Evolutionary conservation across 805 yeast genomes (phyloP).

Genomic region (Metschnikowia matae): DNA sequence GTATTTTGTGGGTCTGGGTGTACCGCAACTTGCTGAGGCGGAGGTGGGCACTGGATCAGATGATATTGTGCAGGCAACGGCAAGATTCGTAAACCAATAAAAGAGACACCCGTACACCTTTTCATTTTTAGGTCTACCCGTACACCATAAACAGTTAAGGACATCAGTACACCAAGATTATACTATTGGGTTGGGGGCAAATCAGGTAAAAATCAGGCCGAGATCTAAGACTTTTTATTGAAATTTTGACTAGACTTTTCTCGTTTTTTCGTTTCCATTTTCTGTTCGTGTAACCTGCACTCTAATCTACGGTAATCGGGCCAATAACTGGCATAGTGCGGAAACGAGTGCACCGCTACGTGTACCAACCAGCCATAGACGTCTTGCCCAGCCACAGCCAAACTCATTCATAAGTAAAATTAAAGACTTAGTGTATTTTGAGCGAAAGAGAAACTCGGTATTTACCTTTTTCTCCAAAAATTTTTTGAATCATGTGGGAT

Average conservation of each 20-base stretch:
- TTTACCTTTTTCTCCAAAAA: neutral
- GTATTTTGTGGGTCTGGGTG: neutral
- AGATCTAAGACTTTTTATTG: too few species aligned
- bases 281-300: neutral
- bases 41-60: constrained; percentile 1
- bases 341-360: neutral
- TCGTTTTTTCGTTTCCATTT: too few species aligned
- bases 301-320: constrained; percentile 1
- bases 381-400: neutral
- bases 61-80: neutral
- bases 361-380: neutral
- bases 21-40: constrained; percentile 2
- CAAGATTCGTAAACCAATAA: too few species aligned
- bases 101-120: neutral
- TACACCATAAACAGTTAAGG: neutral
- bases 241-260: too few species aligned
- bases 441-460: neutral
- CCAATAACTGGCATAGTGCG: neutral
- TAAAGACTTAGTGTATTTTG: neutral
- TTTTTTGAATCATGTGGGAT: neutral
- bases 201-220: too few species aligned
- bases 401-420: neutral
- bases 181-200: too few species aligned
- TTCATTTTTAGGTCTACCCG: too few species aligned
- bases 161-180: too few species aligned